Evolutionary conservation across 768 basidiomycete genomes (phyloP), one percentile per base, ranked within the genome.

Genomic region (Rhodotorula sphaerocarpa): DNA sequence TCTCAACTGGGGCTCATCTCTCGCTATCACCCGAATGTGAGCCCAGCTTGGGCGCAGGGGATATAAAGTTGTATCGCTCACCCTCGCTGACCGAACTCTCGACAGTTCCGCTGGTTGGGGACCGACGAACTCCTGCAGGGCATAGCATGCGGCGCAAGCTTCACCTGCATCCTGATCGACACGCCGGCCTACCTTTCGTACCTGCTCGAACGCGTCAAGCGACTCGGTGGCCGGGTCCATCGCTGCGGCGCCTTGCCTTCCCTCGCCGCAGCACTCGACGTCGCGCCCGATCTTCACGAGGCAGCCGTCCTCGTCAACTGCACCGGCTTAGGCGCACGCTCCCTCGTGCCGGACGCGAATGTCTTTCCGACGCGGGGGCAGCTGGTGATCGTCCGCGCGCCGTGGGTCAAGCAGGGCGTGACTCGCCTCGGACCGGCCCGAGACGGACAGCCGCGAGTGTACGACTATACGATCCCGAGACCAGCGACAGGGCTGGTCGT

Each of bases 161-260:
- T 88, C 76, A 80, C 76, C 7, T 86, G 86, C 0, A 63, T 90
- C 31, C 82, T 83, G 1, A 83, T 91, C 66, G 83, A 88, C 72
- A 78, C 82, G 0, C 79, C 83, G 0, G 71, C 75, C 7, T 88
- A 87, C 71, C 75, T 87, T 56, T 76, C 80, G 25, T 87, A 85
- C 75, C 80, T 89, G 6, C 73, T 82, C 34, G 70, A 78, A 5
- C 82, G 81, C 11, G 84, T 88, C 73, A 74, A 82, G 21, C 73
- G 79, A 0, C 71, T 73, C 0, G 88, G 87, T n/a, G 88, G 88
- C 1, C 75, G 75, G 3, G 77, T 82, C 50, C 76, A 83, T 10
- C 84, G 83, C 3, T 80, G 78, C 6, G 75, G 80, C 5, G 43
- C 52, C 3, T 47, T 66, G 7, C n/a, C 47, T 3, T 23, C 52